Base-by-base conservation (phyloP, 257 asterid genomes). In the Solanum chaucha region DNA sequence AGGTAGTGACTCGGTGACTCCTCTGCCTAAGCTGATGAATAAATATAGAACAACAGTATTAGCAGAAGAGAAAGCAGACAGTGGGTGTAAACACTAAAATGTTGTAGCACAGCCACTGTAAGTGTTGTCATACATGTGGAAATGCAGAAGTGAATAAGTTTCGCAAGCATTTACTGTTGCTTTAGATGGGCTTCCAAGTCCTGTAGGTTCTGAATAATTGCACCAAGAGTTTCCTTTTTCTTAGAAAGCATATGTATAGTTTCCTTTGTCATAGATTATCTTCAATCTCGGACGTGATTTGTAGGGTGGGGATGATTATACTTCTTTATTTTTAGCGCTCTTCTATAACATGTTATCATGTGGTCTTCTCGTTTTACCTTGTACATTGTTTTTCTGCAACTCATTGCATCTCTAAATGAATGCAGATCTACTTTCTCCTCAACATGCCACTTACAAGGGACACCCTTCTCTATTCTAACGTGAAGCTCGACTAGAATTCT, bases 391-490 rank as follows among this genome's bases (percentile, higher is more conserved):
- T 68, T 28, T 10, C 13, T 70, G 68, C 75, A 74, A 80, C 82
- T 89, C 22, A 35, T 88, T 15, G 86, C 80, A 48, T 85, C 81
- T 72, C 89, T 86, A 81, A 36, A 86, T 88, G 74, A 44, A 26
- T 93, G 97, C 99, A 97, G 99, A 85, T 94, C 83, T 80, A 87
- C 90, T 94, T 87, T 77, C 99, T 97, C 58, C 9, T 94, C 86
- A 86, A 91, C 93, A 94, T 97, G 99, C 93, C 99, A 80, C 88
- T 97, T 87, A 95, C 99, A 90, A 94, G 91, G 94, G 99, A 97
- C 92, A 97, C 99, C 71, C 98, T 97, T 90, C 90, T 97, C 65
- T 97, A 97, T 90, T 95, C 98, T 46, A 97, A 94, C 70, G 98
- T 97, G 87, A 95, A 94, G 94, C 96, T 97, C 77, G 99, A 97